These are phyloP conservation scores for Geotrichum histeridarum DNA, from an alignment of 1,139 yeast species.

Conservation along the genomic window DNA sequence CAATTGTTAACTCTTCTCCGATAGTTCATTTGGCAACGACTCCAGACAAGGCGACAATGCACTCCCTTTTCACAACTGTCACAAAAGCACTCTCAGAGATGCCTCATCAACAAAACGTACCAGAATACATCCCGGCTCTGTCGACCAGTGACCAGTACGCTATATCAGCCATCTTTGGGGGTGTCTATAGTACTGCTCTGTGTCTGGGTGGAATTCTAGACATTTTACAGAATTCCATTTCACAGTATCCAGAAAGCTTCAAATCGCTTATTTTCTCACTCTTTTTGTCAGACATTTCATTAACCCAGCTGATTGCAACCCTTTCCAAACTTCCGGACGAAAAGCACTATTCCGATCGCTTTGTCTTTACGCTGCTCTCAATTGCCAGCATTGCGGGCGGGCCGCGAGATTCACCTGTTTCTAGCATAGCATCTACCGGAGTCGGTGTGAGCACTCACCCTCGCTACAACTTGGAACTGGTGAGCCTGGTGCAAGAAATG, in stretches of 20 bases:
- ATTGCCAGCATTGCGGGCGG: background rate
- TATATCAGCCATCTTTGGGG: conserved; percentile 17
- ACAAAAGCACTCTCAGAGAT: conserved; percentile 7
- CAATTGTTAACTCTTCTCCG: background rate
- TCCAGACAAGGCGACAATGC: conserved; percentile 4
- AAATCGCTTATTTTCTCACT: conserved; percentile 6
- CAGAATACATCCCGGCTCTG: conserved; percentile 10
- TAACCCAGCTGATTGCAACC: background rate
- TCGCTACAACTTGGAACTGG: background rate
- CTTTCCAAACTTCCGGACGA: conserved; percentile 6
- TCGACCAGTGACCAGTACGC: conserved; percentile 13
- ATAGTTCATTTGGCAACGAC: background rate
- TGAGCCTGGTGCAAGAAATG: conserved; percentile 1
- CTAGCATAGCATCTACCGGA: background rate
- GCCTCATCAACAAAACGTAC: conserved; percentile 10
- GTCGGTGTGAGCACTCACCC: background rate
- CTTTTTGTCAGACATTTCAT: conserved; percentile 1
- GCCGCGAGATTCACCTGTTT: background rate
- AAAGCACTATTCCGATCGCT: conserved; percentile 1
- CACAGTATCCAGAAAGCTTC: conserved; percentile 6
- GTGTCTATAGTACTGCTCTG: conserved; percentile 6
- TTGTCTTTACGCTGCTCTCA: conserved; percentile 6
- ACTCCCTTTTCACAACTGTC: conserved; percentile 15
- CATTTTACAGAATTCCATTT: conserved; percentile 1
- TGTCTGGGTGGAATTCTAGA: conserved; percentile 15